Conservation (phyloP, 352 stramenopile species). For the Pythium aquatile region DNA sequence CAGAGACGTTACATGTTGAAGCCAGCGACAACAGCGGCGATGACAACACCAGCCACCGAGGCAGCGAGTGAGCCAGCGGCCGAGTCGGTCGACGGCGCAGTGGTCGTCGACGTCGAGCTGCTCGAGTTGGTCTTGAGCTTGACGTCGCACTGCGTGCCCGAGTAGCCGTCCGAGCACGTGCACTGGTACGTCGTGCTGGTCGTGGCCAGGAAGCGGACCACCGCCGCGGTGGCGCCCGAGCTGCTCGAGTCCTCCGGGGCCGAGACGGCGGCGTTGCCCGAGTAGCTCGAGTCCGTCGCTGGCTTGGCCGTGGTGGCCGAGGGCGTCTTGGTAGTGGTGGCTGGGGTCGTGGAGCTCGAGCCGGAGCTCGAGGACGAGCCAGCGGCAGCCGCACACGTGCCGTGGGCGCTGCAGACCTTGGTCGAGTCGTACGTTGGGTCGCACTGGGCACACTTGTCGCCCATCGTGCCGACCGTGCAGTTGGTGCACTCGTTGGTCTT, state of each 20-base stretch:
- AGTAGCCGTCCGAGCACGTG: background rate
- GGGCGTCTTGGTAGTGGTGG: background rate
- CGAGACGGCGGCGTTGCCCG: background rate
- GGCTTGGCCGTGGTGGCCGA: background rate
- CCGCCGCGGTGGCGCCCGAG: background rate
- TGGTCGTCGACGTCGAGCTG: background rate
- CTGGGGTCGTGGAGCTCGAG: background rate
- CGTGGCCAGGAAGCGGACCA: background rate
- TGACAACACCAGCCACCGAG: background rate
- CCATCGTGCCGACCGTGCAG: slow-evolving; percentile 57
- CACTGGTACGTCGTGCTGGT: background rate
- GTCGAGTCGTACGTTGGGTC: slow-evolving; percentile 39
- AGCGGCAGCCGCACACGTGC: slow-evolving; percentile 35
- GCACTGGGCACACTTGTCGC: slow-evolving; percentile 70
- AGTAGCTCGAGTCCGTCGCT: background rate
- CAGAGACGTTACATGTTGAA: background rate
- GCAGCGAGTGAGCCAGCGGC: background rate
- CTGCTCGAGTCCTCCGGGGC: background rate
- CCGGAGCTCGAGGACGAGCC: background rate
- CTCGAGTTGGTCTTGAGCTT: slow-evolving; percentile 3
- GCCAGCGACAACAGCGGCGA: background rate
- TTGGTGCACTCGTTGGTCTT: slow-evolving; percentile 53
- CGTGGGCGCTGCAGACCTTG: slow-evolving; percentile 60
- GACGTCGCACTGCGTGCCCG: background rate
- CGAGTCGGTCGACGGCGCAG: background rate